Percentiles rank a stretch among this genome's conserved stretches.
Evolutionary conservation across 1,284 basidiomycete genomes (phyloP).

Genomic region (Pascua guehoae): DNA sequence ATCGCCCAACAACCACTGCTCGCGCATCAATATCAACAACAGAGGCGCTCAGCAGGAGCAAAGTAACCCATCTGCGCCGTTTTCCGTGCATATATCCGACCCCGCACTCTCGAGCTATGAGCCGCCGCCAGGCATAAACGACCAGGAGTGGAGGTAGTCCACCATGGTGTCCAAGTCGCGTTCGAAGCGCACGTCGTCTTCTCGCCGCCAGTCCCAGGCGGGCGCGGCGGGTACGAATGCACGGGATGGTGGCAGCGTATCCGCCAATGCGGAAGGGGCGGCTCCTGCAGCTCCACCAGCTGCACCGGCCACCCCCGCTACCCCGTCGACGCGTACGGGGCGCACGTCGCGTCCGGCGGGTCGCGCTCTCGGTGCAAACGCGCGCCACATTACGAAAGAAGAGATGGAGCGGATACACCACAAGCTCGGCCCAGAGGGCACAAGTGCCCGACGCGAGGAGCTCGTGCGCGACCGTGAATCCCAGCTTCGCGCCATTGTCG

Average conservation of each 20-base stretch:
- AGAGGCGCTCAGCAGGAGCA: background rate
- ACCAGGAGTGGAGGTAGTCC: conserved; percentile 22
- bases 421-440: conserved; percentile 26
- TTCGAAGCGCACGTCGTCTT: too few species aligned
- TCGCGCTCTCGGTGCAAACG: background rate
- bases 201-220: too few species aligned
- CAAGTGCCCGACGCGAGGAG: conserved; percentile 41
- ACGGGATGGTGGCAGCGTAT: too few species aligned
- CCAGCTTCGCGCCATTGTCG: conserved; percentile 60
- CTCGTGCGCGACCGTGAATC: conserved; percentile 60
- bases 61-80: background rate
- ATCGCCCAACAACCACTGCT: background rate
- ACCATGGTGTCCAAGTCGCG: background rate
- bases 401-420: conserved; percentile 25
- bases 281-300: too few species aligned
- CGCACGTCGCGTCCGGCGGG: background rate
- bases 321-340: background rate
- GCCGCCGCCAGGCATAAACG: background rate
- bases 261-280: too few species aligned
- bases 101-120: background rate
- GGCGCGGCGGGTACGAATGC: too few species aligned
- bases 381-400: conserved; percentile 17
- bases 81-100: background rate
- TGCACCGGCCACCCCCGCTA: background rate
- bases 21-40: background rate